phyloP scores from a whole-genome alignment of 306 rosid genomes.

The Myrica gale region DNA sequence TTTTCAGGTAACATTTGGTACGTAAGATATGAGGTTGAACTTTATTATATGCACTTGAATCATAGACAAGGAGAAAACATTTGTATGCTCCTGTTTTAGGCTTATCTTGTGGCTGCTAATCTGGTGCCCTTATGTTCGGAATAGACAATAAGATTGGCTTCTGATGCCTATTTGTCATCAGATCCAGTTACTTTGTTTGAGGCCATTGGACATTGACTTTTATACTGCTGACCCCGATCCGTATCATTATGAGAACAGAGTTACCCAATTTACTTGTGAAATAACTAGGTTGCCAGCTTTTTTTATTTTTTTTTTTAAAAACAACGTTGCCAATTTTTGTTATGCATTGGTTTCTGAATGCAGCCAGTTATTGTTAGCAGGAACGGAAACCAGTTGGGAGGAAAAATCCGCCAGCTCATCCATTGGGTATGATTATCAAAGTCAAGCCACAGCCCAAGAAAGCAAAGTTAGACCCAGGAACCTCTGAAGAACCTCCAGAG shows the following conservation, averaged over 20 bases:
- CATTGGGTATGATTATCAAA: constrained; percentile 62
- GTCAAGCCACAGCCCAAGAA: constrained; percentile 78
- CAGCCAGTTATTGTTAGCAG: constrained; percentile 41
- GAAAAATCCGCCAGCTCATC: constrained; percentile 50
- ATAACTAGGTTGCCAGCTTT: too few species aligned
- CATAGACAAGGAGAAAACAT: not conserved
- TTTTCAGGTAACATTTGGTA: not conserved
- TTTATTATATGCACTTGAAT: not conserved
- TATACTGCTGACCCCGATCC: not conserved
- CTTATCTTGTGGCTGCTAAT: not conserved
- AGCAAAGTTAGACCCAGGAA: constrained; percentile 51
- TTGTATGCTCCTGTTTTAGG: not conserved
- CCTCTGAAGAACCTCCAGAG: constrained; percentile 36
- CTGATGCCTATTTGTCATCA: not conserved
- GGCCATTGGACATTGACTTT: too few species aligned
- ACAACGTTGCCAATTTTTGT: too few species aligned
- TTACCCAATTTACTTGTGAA: not conserved
- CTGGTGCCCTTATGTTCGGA: not conserved
- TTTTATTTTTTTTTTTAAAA: too few species aligned
- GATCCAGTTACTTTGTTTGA: too few species aligned
- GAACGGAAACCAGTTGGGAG: constrained; percentile 54
- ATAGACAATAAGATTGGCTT: not conserved
- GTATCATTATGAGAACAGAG: not conserved
- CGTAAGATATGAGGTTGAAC: not conserved
- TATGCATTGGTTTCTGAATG: constrained; percentile 5